Evolutionary conservation across 116 monocot genomes (phyloP), one percentile per base, ranked within the genome.

Genomic region (Dioscorea cayenensis): DNA sequence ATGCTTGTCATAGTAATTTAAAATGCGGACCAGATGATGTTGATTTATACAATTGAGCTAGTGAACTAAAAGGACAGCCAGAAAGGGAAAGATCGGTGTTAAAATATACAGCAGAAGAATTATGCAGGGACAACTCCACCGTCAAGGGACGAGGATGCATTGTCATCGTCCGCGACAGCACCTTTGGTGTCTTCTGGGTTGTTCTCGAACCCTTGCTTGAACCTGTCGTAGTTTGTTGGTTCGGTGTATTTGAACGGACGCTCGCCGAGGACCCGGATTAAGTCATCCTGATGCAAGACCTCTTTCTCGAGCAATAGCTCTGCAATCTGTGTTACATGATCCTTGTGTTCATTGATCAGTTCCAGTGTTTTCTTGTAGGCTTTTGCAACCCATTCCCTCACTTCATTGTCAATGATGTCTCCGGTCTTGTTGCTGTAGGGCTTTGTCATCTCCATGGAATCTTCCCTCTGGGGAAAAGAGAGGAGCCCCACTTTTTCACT

Each of bases 401-500:
- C 99, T 72, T 99, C 99, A n/a, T 13, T 20, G 48, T 99, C 99
- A 10, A 99, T 99, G 28, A 99, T 89, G 36, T 86, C 86, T 28
- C 81, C 99, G 0, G 99, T 99, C 72, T 94, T 83, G 80, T 73
- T 94, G 85, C 99, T 99, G 66, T 94, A 99, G 2, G 99, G 99
- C 62, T 87, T 93, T 16, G 14, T 80, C 87, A 91, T 84, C 64
- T 91, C 99, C 28, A 89, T 77, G 10, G 73, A 52, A 62, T 94
- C 91, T 8, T 94, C 94, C 27, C 83, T 78, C 63, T 79, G 94
- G 18, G 99, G 99, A 61, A 99, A 99, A 0, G 99, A 99, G 18
- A 99, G 91, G 48, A 99, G 94, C 16, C 99, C 99, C 6, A 99
- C 91, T 71, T 94, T 99, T 18, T 89, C 91, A 25, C 97, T 99